These are phyloP conservation scores for Xylaria sp. DNA, from an alignment of 2,329 filamentous ascomycete genomes.

Conservation along the genomic window DNA sequence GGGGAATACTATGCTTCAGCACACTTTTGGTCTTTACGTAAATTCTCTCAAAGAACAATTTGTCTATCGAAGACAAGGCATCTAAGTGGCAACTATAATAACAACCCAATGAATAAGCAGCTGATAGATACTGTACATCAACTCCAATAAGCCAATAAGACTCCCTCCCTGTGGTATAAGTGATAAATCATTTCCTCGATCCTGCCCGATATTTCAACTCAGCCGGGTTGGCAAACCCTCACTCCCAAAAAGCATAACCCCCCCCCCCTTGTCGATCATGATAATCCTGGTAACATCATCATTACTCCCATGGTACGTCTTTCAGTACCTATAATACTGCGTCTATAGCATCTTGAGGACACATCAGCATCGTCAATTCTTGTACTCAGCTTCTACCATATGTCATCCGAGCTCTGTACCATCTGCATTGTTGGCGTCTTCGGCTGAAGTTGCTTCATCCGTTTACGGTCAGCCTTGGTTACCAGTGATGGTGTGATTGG, in stretches of 20 bases:
- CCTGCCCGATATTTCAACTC: slow-evolving; percentile 4
- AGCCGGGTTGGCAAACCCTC: slow-evolving; percentile 1
- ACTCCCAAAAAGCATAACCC: slow-evolving; percentile 4
- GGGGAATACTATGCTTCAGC: neutral
- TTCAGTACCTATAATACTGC: neutral
- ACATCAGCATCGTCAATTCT: neutral
- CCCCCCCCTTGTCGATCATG: slow-evolving; percentile 23
- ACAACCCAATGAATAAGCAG: slow-evolving; percentile 18
- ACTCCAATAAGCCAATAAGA: slow-evolving; percentile 21
- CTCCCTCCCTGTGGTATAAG: slow-evolving; percentile 31
- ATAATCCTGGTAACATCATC: slow-evolving; percentile 26
- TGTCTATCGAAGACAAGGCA: slow-evolving; percentile 30
- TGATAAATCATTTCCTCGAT: slow-evolving; percentile 29
- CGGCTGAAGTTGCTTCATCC: slow-evolving; percentile 71
- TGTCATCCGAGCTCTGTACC: slow-evolving; percentile 70
- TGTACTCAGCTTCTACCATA: slow-evolving; percentile 61
- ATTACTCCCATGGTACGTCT: slow-evolving; percentile 16
- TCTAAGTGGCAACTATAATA: slow-evolving; percentile 19
- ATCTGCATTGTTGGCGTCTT: slow-evolving; percentile 71
- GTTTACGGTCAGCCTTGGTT: slow-evolving; percentile 75
- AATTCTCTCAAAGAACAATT: slow-evolving; percentile 11
- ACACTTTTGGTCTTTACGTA: neutral
- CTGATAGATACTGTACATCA: slow-evolving; percentile 15
- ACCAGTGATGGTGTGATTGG: slow-evolving; percentile 81
- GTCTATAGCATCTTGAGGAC: neutral